Evolutionary conservation across 1,139 yeast genomes (phyloP), one percentile per base, ranked within the genome.

Genomic region (Yamadazyma diospyri): DNA sequence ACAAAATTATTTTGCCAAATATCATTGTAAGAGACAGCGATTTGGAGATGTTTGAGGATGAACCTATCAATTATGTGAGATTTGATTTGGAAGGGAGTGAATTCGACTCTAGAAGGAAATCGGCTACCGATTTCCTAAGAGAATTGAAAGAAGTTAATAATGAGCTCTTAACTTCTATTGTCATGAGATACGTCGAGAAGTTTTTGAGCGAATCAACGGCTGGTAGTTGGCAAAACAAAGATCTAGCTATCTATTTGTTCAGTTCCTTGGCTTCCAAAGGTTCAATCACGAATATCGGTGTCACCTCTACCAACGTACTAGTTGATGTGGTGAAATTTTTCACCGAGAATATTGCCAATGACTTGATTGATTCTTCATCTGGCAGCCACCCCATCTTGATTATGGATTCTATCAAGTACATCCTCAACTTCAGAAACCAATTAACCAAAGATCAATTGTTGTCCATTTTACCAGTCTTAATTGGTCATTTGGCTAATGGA

Each of bases 71-170:
- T 48, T 94, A 72, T 53, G 92, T 88, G 13, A 75, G 97, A 50
- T 74, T 95, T 39, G 98, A 94, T 57, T 66, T 94, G 36, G 98
- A 92, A 61, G 98, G 97, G 3, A 81, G 95, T 0, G 97, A 92
- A 52, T 77, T 83, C 23, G 97, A 89, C 50, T 83, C 97, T 1
- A 76, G 98, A 58, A 75, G 97, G 58, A 78, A 94, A 47, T 79
- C 96, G 0, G 82, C 97, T 11, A 85, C 95, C 1, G 97, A 88
- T 50, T 88, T 94, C 50, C 66, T 94, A 45, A 76, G 94, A 43
- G 95, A 88, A 50, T 71, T 94, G 46, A 86, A 88, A 46, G 88
- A 81, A 34, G 81, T 81, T 37, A 81, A 86, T 53, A 87, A 89
- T 46, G 74, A 76, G 27, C 60, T 78, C 26, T 80, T 87, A 18